phyloP scores from a whole-genome alignment of 257 asterid species.

The Solanum boliviense region DNA sequence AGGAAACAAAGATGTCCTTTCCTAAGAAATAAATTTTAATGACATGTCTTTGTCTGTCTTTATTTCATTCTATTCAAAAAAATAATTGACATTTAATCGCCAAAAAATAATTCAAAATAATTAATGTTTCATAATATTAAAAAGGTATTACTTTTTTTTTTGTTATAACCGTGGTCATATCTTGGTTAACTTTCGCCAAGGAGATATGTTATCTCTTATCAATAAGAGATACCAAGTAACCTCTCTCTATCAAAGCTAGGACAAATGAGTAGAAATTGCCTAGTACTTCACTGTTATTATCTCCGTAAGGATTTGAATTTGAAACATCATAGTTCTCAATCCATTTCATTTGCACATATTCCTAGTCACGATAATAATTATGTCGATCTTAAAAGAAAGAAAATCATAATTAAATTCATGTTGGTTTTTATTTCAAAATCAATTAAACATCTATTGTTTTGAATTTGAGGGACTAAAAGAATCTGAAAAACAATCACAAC shows the following conservation, averaged over 20 bases:
- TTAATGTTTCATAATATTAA: neutral
- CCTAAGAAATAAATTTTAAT: neutral
- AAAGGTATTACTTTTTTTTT: neutral
- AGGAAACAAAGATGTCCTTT: neutral
- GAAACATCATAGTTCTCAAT: neutral
- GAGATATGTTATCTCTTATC: neutral
- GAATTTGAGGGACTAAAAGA: neutral
- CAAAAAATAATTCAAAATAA: neutral
- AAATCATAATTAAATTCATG: neutral
- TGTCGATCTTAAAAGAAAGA: neutral
- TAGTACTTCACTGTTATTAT: neutral
- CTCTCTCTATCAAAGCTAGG: neutral
- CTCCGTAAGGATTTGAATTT: neutral
- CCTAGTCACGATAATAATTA: neutral
- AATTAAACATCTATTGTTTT: neutral
- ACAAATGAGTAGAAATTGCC: neutral
- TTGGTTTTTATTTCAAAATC: neutral
- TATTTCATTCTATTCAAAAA: neutral
- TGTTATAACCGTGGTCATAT: neutral
- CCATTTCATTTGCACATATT: neutral
- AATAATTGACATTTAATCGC: neutral
- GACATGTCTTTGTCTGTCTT: neutral
- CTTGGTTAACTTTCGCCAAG: rapidly evolving
- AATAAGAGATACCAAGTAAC: rapidly evolving
- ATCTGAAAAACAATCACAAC: neutral